Evolutionary conservation across 441 rosid genomes (phyloP), one percentile per base, ranked within the genome.

Genomic region (Euphorbia schlechtendalii): DNA sequence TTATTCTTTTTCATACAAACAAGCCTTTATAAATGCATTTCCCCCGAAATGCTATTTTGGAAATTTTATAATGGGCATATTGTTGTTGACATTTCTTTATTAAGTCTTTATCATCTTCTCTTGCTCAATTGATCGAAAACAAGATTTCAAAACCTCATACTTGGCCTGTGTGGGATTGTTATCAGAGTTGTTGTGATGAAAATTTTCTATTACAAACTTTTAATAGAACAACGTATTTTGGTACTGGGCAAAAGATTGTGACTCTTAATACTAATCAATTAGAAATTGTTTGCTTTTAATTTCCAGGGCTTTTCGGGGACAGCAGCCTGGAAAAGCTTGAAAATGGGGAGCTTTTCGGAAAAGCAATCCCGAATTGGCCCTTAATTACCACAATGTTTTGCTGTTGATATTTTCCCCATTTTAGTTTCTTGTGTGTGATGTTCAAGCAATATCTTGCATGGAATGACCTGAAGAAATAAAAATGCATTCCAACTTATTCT

Each of bases 381-480:
- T n/a, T n/a, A n/a, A n/a, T n/a, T n/a, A 13, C 21, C 4, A 34
- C 48, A 34, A 49, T 34, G 10, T 46, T 25, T 38, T 62, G 18
- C 43, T 48, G 34, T 2, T 32, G 34, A 3, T 36, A 8, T 22
- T 46, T 63, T 48, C 41, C 49, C 4, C 8, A 1, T 52, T 43
- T 1, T 5, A 17, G 53, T 56, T 48, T 12, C 36, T 1, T 3
- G 15, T n/a, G 17, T n/a, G n/a, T n/a, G n/a, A n/a, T n/a, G n/a
- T n/a, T 36, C 46, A 68, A 53, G 62, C 62, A 54, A 46, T 63
- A 27, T 63, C 51, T 56, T 53, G 24, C 18, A n/a, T 21, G 61
- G 51, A 57, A 48, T 25, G 30, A 56, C 38, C 17, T 56, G 51
- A 56, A 32, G 67, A 61, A 4, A 61, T n/a, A 13, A 32, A 45